These are phyloP conservation scores for Fagus crenata DNA, from an alignment of 306 rosid genomes.

Conservation along the genomic window DNA sequence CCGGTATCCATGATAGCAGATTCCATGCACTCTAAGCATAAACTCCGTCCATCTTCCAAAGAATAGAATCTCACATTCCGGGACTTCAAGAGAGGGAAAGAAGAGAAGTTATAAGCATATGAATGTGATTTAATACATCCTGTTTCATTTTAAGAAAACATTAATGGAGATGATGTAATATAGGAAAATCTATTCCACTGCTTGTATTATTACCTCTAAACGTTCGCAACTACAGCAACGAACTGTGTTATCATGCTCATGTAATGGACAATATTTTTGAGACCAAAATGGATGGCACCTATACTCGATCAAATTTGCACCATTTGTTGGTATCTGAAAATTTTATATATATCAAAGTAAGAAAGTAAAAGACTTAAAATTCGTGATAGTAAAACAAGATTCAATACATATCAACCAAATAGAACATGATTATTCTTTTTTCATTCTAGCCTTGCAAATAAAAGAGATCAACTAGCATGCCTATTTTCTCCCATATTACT, in stretches of 20 bases:
- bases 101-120: not conserved
- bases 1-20: slow-evolving; percentile 97
- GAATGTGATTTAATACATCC: not conserved
- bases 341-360: not conserved
- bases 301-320: slow-evolving; percentile 84
- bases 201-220: slow-evolving; percentile 68
- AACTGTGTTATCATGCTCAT: slow-evolving; percentile 83
- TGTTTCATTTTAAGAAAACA: not conserved
- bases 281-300: slow-evolving; percentile 98
- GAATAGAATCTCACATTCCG: slow-evolving; percentile 69
- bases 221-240: slow-evolving; percentile 98
- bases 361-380: not conserved
- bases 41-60: slow-evolving; percentile 82
- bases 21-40: slow-evolving; percentile 96
- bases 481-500: not conserved
- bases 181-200: not conserved
- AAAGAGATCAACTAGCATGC: not conserved
- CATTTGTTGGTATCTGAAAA: slow-evolving; percentile 88
- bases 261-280: slow-evolving; percentile 93
- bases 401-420: not conserved
- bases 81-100: slow-evolving; percentile 43
- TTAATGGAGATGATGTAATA: not conserved
- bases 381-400: not conserved
- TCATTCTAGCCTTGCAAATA: not conserved
- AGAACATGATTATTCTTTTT: not conserved